Conservation (phyloP, 805 yeast species). For the Candida palmyrensis region DNA sequence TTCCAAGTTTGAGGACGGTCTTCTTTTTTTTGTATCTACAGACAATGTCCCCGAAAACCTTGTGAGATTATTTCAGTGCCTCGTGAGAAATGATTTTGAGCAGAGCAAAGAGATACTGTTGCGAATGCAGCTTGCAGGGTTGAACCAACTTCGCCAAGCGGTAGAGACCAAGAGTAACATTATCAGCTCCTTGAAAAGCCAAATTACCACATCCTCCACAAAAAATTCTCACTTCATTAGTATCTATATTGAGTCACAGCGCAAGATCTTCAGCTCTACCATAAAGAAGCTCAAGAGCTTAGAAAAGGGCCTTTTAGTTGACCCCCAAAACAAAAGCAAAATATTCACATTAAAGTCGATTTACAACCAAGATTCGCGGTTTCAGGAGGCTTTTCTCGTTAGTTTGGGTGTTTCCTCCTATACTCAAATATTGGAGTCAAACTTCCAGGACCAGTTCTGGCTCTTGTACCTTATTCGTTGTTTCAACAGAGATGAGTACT, state of each 20-base stretch:
- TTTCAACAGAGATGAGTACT: constrained; percentile 37
- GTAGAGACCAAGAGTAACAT: constrained; percentile 41
- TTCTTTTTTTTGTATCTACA: constrained; percentile 35
- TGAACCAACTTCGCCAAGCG: constrained; percentile 48
- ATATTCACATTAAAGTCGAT: constrained; percentile 53
- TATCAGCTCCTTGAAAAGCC: constrained; percentile 19
- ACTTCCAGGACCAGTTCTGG: constrained; percentile 53
- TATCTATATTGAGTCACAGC: constrained; percentile 47
- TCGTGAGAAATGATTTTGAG: constrained; percentile 50
- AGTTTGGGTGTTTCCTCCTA: constrained; percentile 53
- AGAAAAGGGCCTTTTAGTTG: constrained; percentile 42
- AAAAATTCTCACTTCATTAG: constrained; percentile 23
- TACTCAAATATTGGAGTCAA: constrained; percentile 44
- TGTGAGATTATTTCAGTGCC: constrained; percentile 47
- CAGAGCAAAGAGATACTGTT: constrained; percentile 28
- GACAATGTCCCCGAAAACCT: constrained; percentile 39
- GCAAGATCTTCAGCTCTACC: constrained; percentile 37
- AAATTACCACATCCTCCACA: constrained; percentile 3
- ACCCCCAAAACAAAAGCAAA: constrained; percentile 32
- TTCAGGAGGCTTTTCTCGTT: constrained; percentile 50
- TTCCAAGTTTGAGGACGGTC: constrained; percentile 22
- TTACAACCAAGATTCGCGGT: constrained; percentile 49
- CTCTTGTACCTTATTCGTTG: constrained; percentile 61
- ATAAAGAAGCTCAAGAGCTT: constrained; percentile 39
- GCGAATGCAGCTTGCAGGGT: constrained; percentile 58